A percentile compares a stretch with the other conserved stretches of the same genome.
These are phyloP conservation scores for Jaapia argillacea DNA, from an alignment of 768 basidiomycete genomes.

Conservation along the genomic window DNA sequence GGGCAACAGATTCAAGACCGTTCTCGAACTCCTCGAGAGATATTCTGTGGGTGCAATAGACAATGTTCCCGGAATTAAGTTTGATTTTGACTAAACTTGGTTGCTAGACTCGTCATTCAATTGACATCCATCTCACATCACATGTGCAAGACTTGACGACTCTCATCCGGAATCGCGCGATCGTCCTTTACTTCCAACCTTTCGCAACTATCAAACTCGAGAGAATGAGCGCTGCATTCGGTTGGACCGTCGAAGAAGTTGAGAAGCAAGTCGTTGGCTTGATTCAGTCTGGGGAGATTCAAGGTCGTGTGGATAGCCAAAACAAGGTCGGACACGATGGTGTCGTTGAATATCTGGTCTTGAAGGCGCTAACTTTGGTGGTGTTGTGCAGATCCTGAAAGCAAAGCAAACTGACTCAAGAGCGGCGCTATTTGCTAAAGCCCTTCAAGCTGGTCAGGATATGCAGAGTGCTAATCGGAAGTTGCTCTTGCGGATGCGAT, in stretches of 20 bases:
- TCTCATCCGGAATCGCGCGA: slow-evolving; percentile 65
- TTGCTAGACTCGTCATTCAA: slow-evolving; percentile 60
- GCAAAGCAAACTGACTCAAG: slow-evolving; percentile 76
- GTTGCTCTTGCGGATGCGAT: slow-evolving; percentile 68
- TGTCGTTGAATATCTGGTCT: not conserved
- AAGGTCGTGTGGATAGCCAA: slow-evolving; percentile 80
- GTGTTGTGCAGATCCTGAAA: slow-evolving; percentile 50
- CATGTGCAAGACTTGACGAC: slow-evolving; percentile 60
- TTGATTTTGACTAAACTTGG: not conserved
- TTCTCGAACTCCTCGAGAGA: slow-evolving; percentile 61
- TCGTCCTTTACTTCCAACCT: slow-evolving; percentile 86
- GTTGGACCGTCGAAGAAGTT: slow-evolving; percentile 64
- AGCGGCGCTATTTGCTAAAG: slow-evolving; percentile 63
- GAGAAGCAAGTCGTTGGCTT: slow-evolving; percentile 67
- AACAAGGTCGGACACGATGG: slow-evolving; percentile 50
- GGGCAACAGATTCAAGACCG: slow-evolving; percentile 76
- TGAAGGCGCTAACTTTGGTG: not conserved
- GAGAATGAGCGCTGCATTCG: slow-evolving; percentile 81
- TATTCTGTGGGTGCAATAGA: slow-evolving; percentile 50
- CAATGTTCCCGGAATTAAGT: too few relatives aligned
- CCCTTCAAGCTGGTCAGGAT: slow-evolving; percentile 62
- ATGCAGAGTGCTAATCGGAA: slow-evolving; percentile 70
- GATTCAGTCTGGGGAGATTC: slow-evolving; percentile 69
- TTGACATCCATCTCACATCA: slow-evolving; percentile 67
- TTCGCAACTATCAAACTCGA: slow-evolving; percentile 78